These are phyloP conservation scores for Aeschynomene evenia DNA, from an alignment of 306 rosid species.

Conservation along the genomic window DNA sequence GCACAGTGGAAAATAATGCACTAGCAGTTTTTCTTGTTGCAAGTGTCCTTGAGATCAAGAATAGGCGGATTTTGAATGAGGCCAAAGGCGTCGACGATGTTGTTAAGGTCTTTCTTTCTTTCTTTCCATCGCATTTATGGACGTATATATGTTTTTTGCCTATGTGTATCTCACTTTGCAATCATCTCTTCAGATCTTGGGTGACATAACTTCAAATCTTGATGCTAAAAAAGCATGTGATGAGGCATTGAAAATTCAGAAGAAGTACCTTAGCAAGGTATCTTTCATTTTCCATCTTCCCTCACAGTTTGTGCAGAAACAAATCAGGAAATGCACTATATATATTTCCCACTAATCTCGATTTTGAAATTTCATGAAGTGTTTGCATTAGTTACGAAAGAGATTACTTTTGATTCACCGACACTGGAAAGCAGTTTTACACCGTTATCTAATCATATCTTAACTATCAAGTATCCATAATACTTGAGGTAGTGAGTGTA, in stretches of 20 bases:
- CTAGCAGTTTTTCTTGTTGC: slow-evolving; percentile 86
- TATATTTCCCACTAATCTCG: neutral
- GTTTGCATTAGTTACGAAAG: neutral
- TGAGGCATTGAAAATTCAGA: slow-evolving; percentile 85
- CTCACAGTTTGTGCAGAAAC: neutral
- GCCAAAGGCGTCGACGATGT: slow-evolving; percentile 96
- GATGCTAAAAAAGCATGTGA: slow-evolving; percentile 83
- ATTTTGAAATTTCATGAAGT: neutral
- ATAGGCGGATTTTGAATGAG: slow-evolving; percentile 69
- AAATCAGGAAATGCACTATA: neutral
- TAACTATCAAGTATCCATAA: too few species aligned
- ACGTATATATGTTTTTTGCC: slow-evolving; percentile 4
- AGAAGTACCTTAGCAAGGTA: slow-evolving; percentile 84
- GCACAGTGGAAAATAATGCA: slow-evolving; percentile 50
- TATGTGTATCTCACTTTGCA: slow-evolving; percentile 26
- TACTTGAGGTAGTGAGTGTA: too few species aligned
- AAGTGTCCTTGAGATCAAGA: slow-evolving; percentile 79
- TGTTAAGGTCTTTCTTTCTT: slow-evolving; percentile 50
- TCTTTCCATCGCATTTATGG: slow-evolving; percentile 5
- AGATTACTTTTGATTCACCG: too few species aligned
- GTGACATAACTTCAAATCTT: slow-evolving; percentile 66
- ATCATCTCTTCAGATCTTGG: slow-evolving; percentile 64
- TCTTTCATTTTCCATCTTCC: slow-evolving; percentile 20
- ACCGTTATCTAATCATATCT: too few species aligned
- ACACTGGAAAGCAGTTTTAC: too few species aligned